Base-by-base conservation (phyloP, 169 alveolate genomes). In the Ichthyophthirius multifiliis region DNA sequence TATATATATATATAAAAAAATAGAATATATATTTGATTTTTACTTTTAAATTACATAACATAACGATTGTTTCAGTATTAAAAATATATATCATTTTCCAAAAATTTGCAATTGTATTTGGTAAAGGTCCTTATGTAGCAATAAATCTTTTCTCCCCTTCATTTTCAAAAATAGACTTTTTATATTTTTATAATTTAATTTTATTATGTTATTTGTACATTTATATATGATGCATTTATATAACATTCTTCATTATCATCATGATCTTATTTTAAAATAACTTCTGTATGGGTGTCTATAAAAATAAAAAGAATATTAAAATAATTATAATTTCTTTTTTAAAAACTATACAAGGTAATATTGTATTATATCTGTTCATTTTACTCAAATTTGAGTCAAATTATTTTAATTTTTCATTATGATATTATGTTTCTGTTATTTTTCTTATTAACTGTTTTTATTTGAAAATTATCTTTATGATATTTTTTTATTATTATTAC, bases 71-170 rank as follows among this genome's bases (percentile, higher is more conserved):
- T 48, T 77, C 74, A 1, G 84, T 86, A 62, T 92, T 86, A 27
- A 92, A 88, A 76, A 87, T 74, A 87, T 86, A 85, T 64, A 90
- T 81, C 96, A 95, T 91, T 80, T 88, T 87, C 92, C 94, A 95
- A 83, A 95, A 92, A n/a, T 84, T 75, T 23, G 82, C 83, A 15
- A 87, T 75, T 73, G 94, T 81, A 30, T 83, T 73, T 44, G 64
- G 64, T 15, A 87, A 34, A 31, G 96, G 96, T 16, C 92, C 94
- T 82, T 88, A 89, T 0, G 96, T 85, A 5, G 94, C 96, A 5
- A 91, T 88, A 41, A 91, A 86, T 75, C 71, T 77, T 73, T 76
- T 86, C 41, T 79, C 75, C 27, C 65, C 13, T 20, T 83, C 82
- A 55, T 43, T 65, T 41, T 55, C 31, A 15, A 89, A 87, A 15